Evolutionary conservation across 768 basidiomycete species (phyloP), one percentile per base, ranked within the genome.

Genomic region (Thelephora ganbajun): DNA sequence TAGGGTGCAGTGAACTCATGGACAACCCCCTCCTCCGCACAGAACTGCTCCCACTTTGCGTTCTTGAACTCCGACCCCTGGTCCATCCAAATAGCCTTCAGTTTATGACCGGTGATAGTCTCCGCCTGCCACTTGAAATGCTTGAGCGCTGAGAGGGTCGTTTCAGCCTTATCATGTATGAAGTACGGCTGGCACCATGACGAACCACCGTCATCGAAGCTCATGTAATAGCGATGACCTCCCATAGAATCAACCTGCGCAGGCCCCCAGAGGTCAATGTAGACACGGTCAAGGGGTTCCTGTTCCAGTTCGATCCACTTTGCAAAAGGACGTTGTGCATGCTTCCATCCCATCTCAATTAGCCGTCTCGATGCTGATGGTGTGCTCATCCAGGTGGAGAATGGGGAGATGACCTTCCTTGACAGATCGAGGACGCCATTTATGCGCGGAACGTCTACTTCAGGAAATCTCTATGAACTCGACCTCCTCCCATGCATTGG

Each of bases 41-140:
- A 11, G 35, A 11, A 36, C 11, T 36, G 11, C 35, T 36, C 16
- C 35, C 35, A 5, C 6, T 22, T 44, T 4, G 7, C 37, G 9
- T 19, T 47, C 9, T 47, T 26, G 35, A 56, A 64, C 51, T 66
- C 57, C 0, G 57, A 53, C 6, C 61, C 58, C 33, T 53, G 51
- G 46, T 66, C 55, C 5, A 35, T 47, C 11, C 50, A 48, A 2
- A 63, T 47, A 19, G 26, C 26, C 35, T 63, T 58, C 11, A 59
- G 26, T 0, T 20, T 2, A 7, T 48, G 13, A 1, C 59, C 54
- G 0, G 52, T 54, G 14, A 56, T 35, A 1, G 46, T 37, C 44
- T 60, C 53, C 0, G 45, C 43, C 0, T 44, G 35, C 0, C 48
- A 41, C 13, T 60, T 16, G 52, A 56, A 57, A 0, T 36, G 42